phyloP scores from a whole-genome alignment of 2,329 filamentous ascomycete species.

The Epichloe brachyelytri region DNA sequence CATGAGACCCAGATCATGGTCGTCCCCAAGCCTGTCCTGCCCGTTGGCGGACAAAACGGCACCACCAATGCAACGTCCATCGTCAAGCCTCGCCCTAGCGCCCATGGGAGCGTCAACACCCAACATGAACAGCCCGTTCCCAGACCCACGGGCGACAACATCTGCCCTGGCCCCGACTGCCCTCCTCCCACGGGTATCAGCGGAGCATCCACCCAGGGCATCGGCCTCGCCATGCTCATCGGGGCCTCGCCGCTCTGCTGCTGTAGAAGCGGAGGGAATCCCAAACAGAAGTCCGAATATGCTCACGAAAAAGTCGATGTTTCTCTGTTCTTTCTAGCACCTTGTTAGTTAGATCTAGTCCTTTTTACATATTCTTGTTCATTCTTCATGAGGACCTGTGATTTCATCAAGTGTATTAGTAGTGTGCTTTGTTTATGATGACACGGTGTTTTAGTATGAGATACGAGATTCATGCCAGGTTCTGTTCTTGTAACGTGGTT shows the following conservation, averaged over 20 bases:
- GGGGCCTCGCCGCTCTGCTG: conserved; percentile 11
- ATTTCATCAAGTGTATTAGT: too few relatives aligned
- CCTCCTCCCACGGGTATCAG: conserved; percentile 1
- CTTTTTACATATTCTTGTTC: too few relatives aligned
- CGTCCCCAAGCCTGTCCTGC: background rate
- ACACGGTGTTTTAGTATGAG: too few relatives aligned
- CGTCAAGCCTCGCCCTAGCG: background rate
- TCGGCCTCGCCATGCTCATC: conserved; percentile 11
- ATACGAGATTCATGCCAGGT: too few relatives aligned
- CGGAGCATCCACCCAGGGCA: conserved; percentile 10
- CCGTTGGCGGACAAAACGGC: background rate
- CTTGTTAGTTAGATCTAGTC: too few relatives aligned
- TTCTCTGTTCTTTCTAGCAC: too few relatives aligned
- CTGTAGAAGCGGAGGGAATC: conserved; percentile 4
- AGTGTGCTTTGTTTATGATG: too few relatives aligned
- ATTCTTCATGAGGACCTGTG: too few relatives aligned
- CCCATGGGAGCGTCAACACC: background rate
- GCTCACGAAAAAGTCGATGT: too few relatives aligned
- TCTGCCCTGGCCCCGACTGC: conserved; percentile 7
- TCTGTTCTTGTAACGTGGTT: too few relatives aligned
- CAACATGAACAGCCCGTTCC: background rate
- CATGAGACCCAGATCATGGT: background rate
- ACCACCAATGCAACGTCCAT: conserved; percentile 1
- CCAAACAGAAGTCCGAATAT: too few relatives aligned
- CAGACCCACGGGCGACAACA: background rate